Percentiles rank a stretch among this genome's conserved stretches.
phyloP scores from a whole-genome alignment of 805 yeast genomes.

The Saturnispora gosingensis region DNA sequence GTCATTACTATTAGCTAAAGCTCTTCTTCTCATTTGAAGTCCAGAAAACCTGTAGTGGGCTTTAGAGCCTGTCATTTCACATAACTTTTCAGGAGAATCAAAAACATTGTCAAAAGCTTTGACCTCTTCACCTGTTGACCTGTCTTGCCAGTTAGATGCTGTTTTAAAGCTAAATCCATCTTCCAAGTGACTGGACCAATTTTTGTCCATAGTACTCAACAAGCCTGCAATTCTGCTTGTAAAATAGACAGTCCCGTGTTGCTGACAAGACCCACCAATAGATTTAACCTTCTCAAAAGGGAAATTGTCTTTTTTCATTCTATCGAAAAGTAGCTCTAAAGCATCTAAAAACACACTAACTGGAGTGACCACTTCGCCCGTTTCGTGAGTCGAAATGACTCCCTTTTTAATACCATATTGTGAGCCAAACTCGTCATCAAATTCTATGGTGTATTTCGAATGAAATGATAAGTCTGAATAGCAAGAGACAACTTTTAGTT shows the following conservation, averaged over 20 bases:
- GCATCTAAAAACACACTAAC: constrained; percentile 90
- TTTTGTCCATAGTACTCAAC: constrained; percentile 31
- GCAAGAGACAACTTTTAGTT: constrained; percentile 66
- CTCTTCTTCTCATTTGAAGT: constrained; percentile 74
- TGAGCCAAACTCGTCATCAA: constrained; percentile 54
- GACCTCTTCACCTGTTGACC: constrained; percentile 69
- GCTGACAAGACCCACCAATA: constrained; percentile 83
- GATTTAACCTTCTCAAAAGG: constrained; percentile 54
- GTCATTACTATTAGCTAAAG: constrained; percentile 38
- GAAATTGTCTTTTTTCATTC: constrained; percentile 41
- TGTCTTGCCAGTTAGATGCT: constrained; percentile 95
- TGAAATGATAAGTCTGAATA: constrained; percentile 40
- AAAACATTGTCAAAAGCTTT: constrained; percentile 46
- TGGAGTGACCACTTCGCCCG: constrained; percentile 65
- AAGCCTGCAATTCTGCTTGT: constrained; percentile 36
- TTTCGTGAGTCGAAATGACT: constrained; percentile 44
- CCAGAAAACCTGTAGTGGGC: constrained; percentile 91
- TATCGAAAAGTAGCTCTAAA: constrained; percentile 49
- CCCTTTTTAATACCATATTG: constrained; percentile 65
- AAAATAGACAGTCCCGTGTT: constrained; percentile 88
- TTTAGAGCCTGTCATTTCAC: constrained; percentile 68
- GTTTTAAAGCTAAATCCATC: constrained; percentile 50
- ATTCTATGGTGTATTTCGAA: constrained; percentile 54
- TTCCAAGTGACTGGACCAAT: constrained; percentile 36
- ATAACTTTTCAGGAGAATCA: constrained; percentile 54